Base-by-base conservation (phyloP, 306 rosid species). In the Cucumis cinereus region DNA sequence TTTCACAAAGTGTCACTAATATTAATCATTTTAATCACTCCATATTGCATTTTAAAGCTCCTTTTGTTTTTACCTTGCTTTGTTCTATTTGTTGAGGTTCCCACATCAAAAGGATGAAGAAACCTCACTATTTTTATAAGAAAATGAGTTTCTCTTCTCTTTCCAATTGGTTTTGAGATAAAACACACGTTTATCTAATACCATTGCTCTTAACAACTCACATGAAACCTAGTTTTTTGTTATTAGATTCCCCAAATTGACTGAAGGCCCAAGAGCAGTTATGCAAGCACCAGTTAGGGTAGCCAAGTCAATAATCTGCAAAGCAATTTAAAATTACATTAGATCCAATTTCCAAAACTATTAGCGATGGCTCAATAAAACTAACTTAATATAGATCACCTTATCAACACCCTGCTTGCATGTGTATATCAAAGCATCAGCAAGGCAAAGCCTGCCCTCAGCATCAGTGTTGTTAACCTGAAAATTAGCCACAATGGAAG, bases 401-500 rank as follows among this genome's bases (percentile, higher is more conserved):
- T 94, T 94, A n/a, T 89, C 93, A 88, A 88, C 97, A 78, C 96
- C 99, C 86, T 87, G 97, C 83, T 94, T 92, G 84, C 95, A 90
- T 67, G 99, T 88, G 85, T 92, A 94, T 58, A 94, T 80, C 85
- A 94, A 84, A 54, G 99, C 96, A 78, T 94, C 99, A 74, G 99
- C 99, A 75, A 94, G 87, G 59, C 97, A 90, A 81, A 94, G 96
- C 83, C 97, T 92, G 63, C 99, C 99, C 85, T 94, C 99, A 77
- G 99, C 99, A 86, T 94, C 99, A n/a, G 97, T 94, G 90, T 94
- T 94, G 76, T 94, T 92, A 74, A 94, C 99, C 99, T 94, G 81
- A 70, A 77, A 20, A 47, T 76, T 59, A 4, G 67, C 6, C 14
- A 75, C 24, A 75, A 40, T 36, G n/a, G 7, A 57, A 54, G 78